Evolutionary conservation across 495 filamentous ascomycete species (phyloP).

Genomic region (Monascus purpureus): DNA sequence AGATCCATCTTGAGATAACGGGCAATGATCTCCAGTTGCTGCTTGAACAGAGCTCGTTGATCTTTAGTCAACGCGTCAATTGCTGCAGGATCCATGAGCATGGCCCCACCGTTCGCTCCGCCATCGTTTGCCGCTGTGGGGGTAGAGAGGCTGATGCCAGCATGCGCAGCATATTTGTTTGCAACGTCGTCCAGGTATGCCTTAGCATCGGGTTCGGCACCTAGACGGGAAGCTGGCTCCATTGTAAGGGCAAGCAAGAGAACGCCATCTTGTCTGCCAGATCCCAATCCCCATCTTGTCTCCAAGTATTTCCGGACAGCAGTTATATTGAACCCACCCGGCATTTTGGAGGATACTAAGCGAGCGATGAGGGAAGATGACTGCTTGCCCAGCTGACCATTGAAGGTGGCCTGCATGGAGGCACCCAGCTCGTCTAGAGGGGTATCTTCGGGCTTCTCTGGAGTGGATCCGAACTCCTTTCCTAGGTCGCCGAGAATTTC

Average conservation of each 20-base stretch:
- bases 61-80: conserved; percentile 96
- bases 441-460: conserved; percentile 96
- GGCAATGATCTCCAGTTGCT: conserved; percentile 88
- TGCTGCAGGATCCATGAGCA: conserved; percentile 99
- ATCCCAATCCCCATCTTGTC: conserved; percentile 78
- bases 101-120: conserved; percentile 53
- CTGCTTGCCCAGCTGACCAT: conserved; percentile 94
- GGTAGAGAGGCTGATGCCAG: conserved; percentile 73
- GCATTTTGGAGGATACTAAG: conserved; percentile 97
- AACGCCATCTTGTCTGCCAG: conserved; percentile 84
- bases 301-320: conserved; percentile 86
- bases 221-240: conserved; percentile 80
- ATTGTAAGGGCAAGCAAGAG: conserved; percentile 80
- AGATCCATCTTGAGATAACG: conserved; percentile 96
- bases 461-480: conserved; percentile 96
- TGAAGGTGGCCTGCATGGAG: conserved; percentile 94
- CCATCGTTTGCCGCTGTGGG: conserved; percentile 61
- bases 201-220: conserved; percentile 81
- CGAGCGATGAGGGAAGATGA: conserved; percentile 86
- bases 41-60: conserved; percentile 87
- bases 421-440: conserved; percentile 91
- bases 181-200: conserved; percentile 73
- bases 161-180: conserved; percentile 77
- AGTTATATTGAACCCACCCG: conserved; percentile 97
- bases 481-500: conserved; percentile 91